A percentile compares a stretch with the other conserved stretches of the same genome.
phyloP scores from a whole-genome alignment of 495 filamentous ascomycete species.

The Daldinia grandis region DNA sequence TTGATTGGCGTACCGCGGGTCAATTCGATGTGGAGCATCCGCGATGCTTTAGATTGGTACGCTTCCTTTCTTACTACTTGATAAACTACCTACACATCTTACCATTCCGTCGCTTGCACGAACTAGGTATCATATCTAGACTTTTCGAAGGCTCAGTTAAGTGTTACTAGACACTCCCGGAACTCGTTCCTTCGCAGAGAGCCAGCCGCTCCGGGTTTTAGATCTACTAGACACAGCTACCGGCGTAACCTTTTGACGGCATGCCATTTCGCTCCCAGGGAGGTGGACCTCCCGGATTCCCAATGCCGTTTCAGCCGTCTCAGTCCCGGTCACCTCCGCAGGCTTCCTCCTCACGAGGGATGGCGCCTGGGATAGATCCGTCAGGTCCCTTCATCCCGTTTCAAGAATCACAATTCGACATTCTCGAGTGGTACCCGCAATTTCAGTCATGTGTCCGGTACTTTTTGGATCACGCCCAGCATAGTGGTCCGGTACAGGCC shows the following conservation, averaged over 20 bases:
- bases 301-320: constrained; percentile 39
- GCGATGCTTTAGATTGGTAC: constrained; percentile 37
- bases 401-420: constrained; percentile 68
- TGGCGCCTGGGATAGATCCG: constrained; percentile 33
- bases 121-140: constrained; percentile 28
- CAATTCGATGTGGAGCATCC: constrained; percentile 39
- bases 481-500: constrained; percentile 82
- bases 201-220: constrained; percentile 15
- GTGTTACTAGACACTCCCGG: constrained; percentile 40
- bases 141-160: constrained; percentile 7
- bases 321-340: constrained; percentile 40
- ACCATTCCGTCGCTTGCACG: constrained; percentile 18
- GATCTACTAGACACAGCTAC: constrained; percentile 9
- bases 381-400: constrained; percentile 45
- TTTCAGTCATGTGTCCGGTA: constrained; percentile 93
- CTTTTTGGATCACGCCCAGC: constrained; percentile 93
- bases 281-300: constrained; percentile 35
- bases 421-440: constrained; percentile 92
- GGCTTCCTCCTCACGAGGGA: constrained; percentile 29
- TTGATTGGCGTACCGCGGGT: constrained; percentile 34
- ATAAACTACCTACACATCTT: constrained; percentile 13
- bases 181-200: constrained; percentile 5
- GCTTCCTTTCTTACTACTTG: constrained; percentile 23
- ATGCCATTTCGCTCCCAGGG: constrained; percentile 42
- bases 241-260: constrained; percentile 19